A percentile compares a stretch with the other conserved stretches of the same genome.
These are phyloP conservation scores for Cicer arietinum DNA, from an alignment of 306 rosid species.

Conservation along the genomic window DNA sequence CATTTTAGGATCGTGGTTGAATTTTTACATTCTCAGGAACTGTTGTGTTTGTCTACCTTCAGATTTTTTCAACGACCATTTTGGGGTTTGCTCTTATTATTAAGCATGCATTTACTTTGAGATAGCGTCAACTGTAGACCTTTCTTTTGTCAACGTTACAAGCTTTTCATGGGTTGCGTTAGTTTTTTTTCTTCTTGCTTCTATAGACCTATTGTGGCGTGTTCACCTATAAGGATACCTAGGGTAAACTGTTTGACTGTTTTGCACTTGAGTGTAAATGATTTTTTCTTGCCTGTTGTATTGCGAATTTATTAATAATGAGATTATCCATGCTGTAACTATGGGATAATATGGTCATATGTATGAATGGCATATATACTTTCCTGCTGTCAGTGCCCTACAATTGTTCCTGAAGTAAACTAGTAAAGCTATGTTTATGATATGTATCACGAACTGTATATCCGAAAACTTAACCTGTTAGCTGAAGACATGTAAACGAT, in stretches of 20 bases:
- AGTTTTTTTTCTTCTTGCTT: conserved; percentile 3
- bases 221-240: conserved; percentile 7
- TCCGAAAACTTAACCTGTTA: not conserved
- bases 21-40: not conserved
- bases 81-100: conserved; percentile 9
- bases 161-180: not conserved
- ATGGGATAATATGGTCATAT: conserved; percentile 5
- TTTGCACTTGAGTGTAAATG: not conserved
- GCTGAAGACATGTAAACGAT: not conserved
- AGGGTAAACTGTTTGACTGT: not conserved
- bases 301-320: not conserved
- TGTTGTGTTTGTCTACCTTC: not conserved
- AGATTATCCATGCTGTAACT: not conserved
- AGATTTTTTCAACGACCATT: not conserved
- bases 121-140: not conserved
- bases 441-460: not conserved
- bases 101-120: not conserved
- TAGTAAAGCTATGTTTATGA: not conserved
- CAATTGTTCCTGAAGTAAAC: not conserved
- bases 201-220: not conserved
- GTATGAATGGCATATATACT: conserved; percentile 10
- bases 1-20: not conserved
- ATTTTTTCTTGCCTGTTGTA: not conserved
- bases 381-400: not conserved
- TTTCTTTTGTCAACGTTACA: not conserved